A percentile compares a stretch with the other conserved stretches of the same genome.
Evolutionary conservation across 306 rosid genomes (phyloP).

Genomic region (Prunus kanzakura): DNA sequence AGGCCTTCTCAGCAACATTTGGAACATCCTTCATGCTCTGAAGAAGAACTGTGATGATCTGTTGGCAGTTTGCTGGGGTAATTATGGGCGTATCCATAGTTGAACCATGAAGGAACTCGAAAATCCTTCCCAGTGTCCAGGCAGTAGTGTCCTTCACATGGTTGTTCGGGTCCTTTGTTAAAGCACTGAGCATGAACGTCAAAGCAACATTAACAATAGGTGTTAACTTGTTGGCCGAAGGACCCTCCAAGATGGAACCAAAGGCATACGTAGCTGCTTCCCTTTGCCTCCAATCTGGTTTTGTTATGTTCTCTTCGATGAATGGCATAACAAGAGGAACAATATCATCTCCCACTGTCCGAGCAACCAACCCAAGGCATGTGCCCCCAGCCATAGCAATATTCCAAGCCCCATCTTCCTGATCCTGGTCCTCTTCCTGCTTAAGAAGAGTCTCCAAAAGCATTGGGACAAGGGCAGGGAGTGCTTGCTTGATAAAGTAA

Average conservation of each 20-base stretch:
- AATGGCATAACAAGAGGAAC: conserved; percentile 86
- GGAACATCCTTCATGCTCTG: conserved; percentile 94
- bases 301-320: conserved; percentile 79
- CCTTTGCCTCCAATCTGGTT: conserved; percentile 92
- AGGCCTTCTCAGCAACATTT: conserved; percentile 94
- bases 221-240: conserved; percentile 68
- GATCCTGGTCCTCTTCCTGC: conserved; percentile 96
- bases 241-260: conserved; percentile 95
- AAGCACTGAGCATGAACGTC: conserved; percentile 73
- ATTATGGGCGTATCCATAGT: conserved; percentile 65
- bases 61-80: conserved; percentile 72
- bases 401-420: conserved; percentile 97
- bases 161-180: conserved; percentile 70
- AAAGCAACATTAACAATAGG: conserved; percentile 72
- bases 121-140: conserved; percentile 92
- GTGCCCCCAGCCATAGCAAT: conserved; percentile 98
- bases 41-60: conserved; percentile 77
- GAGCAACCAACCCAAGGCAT: conserved; percentile 87
- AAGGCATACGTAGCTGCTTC: conserved; percentile 93
- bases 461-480: conserved; percentile 78
- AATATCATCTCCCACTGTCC: conserved; percentile 81
- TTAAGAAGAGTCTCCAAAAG: conserved; percentile 86
- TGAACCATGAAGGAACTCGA: conserved; percentile 86
- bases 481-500: conserved; percentile 89
- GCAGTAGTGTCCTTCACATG: conserved; percentile 97